Base-by-base conservation (phyloP, 768 basidiomycete genomes). In the Mycena albidolilacea region DNA sequence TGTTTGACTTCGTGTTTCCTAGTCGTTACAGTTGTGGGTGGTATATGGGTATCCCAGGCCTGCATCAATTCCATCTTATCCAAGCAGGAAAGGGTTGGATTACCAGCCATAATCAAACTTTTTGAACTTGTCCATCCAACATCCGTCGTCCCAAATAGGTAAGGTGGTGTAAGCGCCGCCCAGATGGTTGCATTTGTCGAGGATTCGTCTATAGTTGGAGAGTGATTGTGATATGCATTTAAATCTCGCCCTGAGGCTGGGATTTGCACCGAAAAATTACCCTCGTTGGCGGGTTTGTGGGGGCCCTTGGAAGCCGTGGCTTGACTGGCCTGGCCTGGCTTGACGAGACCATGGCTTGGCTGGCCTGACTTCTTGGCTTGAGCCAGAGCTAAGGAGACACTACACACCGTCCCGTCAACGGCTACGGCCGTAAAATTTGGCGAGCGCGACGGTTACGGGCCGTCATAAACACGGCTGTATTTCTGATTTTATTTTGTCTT, bases 311-410 rank as follows among this genome's bases (percentile, higher is more conserved):
- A 48, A 17, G 5, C 46, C 46, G 17, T 48, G 46, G 46, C 17
- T 48, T 48, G 46, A 48, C 46, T 48, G 23, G 52, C 35, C 30
- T 57, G 55, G 55, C 55, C 37, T 35, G 30, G 30, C 55, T 57
- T 57, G 30, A 30, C 30, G 55, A 57, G 38, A 37, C 12, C 14
- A 57, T 57, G 55, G 55, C 55, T 43, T 43, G 41, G 41, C 46
- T 17, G 46, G 8, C 46, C 46, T 46, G 46, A 15, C n/a, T 54
- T 54, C 52, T 54, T 54, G 52, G 52, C 52, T 54, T 21, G 52
- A 54, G 52, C 52, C 52, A 54, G 52, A n/a, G 52, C 21, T 7
- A 54, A n/a, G 52, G 52, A 54, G 23, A 54, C 52, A 54, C 52
- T 54, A 54, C 41, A 43, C 41, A 46, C 52, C 52, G 52, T 54